Evolutionary conservation across 208 protist genomes (phyloP).

Genomic region (Trypanosoma brucei): DNA sequence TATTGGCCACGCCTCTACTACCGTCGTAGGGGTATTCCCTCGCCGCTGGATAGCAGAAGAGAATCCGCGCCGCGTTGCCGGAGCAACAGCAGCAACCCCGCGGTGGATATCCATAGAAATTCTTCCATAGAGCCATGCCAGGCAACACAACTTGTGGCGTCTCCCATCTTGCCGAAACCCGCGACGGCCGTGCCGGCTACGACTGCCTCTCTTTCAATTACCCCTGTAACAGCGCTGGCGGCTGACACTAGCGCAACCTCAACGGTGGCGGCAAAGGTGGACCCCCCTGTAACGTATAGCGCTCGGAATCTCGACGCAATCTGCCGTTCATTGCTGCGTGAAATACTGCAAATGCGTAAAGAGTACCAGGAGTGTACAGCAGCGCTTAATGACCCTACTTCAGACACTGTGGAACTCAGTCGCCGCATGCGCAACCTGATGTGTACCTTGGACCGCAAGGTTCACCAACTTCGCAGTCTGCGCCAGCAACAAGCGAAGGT

Average conservation of each 20-base stretch:
- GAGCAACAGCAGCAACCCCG: constrained; percentile 1
- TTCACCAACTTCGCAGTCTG: constrained; percentile 54
- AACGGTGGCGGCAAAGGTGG: neutral
- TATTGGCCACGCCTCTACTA: constrained; percentile 57
- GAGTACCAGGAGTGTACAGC: constrained; percentile 44
- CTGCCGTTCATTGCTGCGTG: constrained; percentile 43
- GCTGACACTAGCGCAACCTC: neutral
- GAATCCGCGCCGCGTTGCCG: constrained; percentile 7
- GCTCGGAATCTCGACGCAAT: constrained; percentile 31
- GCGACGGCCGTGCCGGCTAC: neutral
- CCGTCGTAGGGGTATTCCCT: constrained; percentile 30
- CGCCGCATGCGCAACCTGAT: constrained; percentile 61
- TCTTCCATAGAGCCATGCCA: neutral
- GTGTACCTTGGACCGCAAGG: constrained; percentile 52
- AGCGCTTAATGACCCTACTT: constrained; percentile 41
- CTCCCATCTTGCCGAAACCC: neutral
- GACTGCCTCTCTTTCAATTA: neutral
- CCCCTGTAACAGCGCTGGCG: neutral
- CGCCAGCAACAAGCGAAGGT: constrained; percentile 43
- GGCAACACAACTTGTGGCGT: neutral
- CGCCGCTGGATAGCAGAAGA: constrained; percentile 9
- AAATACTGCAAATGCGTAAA: constrained; percentile 37
- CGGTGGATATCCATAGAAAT: neutral
- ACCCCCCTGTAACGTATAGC: constrained; percentile 11
- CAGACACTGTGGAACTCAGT: constrained; percentile 56